A percentile compares a stretch with the other conserved stretches of the same genome.
These are phyloP conservation scores for Ramalina peruviana DNA, from an alignment of 495 filamentous ascomycete species.

Conservation along the genomic window DNA sequence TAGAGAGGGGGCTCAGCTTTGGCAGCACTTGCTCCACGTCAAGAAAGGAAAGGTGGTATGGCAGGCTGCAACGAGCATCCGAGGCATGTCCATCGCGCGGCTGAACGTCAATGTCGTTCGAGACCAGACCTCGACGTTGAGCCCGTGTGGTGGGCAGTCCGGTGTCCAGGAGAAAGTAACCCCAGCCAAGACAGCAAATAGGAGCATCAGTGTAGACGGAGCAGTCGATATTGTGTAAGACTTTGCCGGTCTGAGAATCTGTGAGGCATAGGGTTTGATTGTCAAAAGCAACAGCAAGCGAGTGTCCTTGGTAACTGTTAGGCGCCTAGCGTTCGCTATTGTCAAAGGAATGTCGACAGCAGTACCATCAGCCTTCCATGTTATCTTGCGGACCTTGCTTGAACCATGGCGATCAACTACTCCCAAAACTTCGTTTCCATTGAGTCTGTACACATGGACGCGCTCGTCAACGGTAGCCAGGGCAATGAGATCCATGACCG, in stretches of 20 bases:
- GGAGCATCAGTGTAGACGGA: constrained; percentile 24
- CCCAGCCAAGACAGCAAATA: constrained; percentile 62
- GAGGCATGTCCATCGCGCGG: not conserved
- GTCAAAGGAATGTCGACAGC: not conserved
- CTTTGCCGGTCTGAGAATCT: constrained; percentile 62
- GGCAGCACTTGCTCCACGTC: constrained; percentile 73
- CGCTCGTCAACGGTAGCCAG: constrained; percentile 52
- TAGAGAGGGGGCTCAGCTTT: constrained; percentile 57
- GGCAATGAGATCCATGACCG: constrained; percentile 67
- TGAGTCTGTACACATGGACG: constrained; percentile 51
- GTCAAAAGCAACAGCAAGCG: constrained; percentile 65
- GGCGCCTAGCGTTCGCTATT: not conserved
- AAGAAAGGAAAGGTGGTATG: constrained; percentile 59
- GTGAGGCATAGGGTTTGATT: constrained; percentile 57
- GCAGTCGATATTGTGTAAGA: constrained; percentile 51
- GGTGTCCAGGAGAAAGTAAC: constrained; percentile 17
- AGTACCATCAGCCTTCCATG: constrained; percentile 73
- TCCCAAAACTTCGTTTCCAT: constrained; percentile 56
- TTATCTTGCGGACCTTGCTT: constrained; percentile 38
- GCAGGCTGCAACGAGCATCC: constrained; percentile 43
- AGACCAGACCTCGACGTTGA: constrained; percentile 23
- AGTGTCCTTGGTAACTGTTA: constrained; percentile 35
- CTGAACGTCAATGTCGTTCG: constrained; percentile 31
- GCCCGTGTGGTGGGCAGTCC: constrained; percentile 17
- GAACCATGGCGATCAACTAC: constrained; percentile 31